These are phyloP conservation scores for Penicillium sp. DNA, from an alignment of 2,329 filamentous ascomycete genomes.

Conservation along the genomic window DNA sequence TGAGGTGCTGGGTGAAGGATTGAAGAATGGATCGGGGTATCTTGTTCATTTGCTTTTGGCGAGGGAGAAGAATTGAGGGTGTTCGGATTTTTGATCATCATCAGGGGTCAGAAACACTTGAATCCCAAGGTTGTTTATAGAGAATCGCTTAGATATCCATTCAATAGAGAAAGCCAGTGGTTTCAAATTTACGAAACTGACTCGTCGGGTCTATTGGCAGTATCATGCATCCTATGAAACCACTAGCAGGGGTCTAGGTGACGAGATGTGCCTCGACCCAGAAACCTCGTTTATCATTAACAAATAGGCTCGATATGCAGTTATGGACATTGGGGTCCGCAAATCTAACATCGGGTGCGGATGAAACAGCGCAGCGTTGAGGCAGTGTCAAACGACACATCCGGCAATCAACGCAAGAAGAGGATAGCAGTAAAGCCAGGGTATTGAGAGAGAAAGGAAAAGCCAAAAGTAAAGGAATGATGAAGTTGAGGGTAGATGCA, in stretches of 20 bases:
- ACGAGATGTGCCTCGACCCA: too few species aligned
- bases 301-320: constrained; percentile 15
- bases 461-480: constrained; percentile 17
- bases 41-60: constrained; percentile 76
- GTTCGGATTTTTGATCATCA: too few species aligned
- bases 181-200: too few species aligned
- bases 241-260: too few species aligned
- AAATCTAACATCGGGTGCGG: constrained; percentile 7
- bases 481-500: constrained; percentile 15
- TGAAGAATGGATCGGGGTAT: constrained; percentile 69
- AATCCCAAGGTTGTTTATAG: too few species aligned
- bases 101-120: too few species aligned
- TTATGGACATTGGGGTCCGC: constrained; percentile 14
- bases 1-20: constrained; percentile 54
- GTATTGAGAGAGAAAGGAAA: constrained; percentile 18
- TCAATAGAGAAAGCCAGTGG: too few species aligned
- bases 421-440: constrained; percentile 17
- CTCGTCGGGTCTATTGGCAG: too few species aligned
- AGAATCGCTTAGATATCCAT: too few species aligned
- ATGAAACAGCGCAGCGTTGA: not conserved
- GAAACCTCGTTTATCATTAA: constrained; percentile 6
- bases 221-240: too few species aligned
- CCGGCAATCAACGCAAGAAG: too few species aligned
- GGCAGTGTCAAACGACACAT: too few species aligned
- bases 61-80: constrained; percentile 29